Evolutionary conservation across 345 rosid genomes (phyloP).

Genomic region (Ceriops zippeliana): DNA sequence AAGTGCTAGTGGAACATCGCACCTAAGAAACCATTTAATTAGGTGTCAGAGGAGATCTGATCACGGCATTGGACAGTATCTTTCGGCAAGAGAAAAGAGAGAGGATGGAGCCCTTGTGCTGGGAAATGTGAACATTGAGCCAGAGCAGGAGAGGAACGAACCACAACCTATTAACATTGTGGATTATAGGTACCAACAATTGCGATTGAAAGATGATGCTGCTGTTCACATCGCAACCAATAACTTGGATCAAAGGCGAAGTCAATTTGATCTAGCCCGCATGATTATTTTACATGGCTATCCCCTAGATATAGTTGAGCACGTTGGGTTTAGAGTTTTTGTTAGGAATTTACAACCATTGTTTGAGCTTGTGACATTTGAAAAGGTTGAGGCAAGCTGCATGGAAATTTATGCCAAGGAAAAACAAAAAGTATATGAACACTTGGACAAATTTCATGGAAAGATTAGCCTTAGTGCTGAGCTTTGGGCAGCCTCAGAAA

Average conservation of each 20-base stretch:
- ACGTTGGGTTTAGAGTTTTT: slow-evolving; percentile 64
- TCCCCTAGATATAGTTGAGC: slow-evolving; percentile 74
- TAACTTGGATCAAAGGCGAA: slow-evolving; percentile 62
- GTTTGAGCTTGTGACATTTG: slow-evolving; percentile 53
- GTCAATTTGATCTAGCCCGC: slow-evolving; percentile 67
- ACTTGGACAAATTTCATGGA: slow-evolving; percentile 68
- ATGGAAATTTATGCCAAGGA: slow-evolving; percentile 68
- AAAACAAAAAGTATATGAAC: slow-evolving; percentile 58
- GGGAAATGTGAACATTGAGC: slow-evolving; percentile 28
- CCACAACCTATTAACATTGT: slow-evolving; percentile 43
- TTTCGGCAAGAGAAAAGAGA: slow-evolving; percentile 53
- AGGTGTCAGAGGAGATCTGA: slow-evolving; percentile 54
- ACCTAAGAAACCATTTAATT: slow-evolving; percentile 73
- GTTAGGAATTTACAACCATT: slow-evolving; percentile 66
- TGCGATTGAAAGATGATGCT: slow-evolving; percentile 38
- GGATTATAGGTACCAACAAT: slow-evolving; percentile 51
- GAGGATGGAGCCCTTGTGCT: slow-evolving; percentile 42
- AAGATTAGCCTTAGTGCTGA: slow-evolving; percentile 61
- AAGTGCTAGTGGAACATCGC: slow-evolving; percentile 80
- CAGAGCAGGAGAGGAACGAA: slow-evolving; percentile 52
- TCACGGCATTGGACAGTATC: slow-evolving; percentile 35
- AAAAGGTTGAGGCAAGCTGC: slow-evolving; percentile 66
- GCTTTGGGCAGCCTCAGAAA: slow-evolving; percentile 50
- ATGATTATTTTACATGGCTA: slow-evolving; percentile 79
- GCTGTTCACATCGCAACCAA: slow-evolving; percentile 12